Evolutionary conservation across 208 protist species (phyloP).

Genomic region (Acanthamoeba culbertsoni): DNA sequence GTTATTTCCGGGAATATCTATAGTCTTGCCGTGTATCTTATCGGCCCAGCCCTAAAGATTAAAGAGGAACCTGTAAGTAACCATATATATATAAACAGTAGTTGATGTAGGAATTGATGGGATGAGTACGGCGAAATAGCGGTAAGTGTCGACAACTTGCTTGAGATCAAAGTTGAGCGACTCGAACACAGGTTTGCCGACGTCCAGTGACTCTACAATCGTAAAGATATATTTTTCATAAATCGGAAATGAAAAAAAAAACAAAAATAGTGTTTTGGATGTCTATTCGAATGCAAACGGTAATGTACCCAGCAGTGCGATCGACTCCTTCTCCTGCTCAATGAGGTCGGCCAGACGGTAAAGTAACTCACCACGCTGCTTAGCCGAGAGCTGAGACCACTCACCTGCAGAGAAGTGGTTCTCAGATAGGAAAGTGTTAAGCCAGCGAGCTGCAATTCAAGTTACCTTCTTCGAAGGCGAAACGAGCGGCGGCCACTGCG

Average conservation of each 20-base stretch:
- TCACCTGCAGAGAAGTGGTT: too few relatives aligned
- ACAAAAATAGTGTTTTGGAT: neutral
- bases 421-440: too few relatives aligned
- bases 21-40: constrained; percentile 25
- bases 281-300: neutral
- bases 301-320: neutral
- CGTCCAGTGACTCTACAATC: neutral
- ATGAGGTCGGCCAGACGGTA: constrained; percentile 35
- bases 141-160: constrained; percentile 8
- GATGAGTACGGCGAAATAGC: constrained; percentile 13
- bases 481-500: neutral
- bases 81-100: neutral
- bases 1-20: neutral
- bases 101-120: neutral
- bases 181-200: neutral
- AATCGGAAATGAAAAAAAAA: neutral
- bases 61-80: neutral
- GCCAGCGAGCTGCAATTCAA: too few relatives aligned
- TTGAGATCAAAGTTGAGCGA: constrained; percentile 34
- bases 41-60: constrained; percentile 23
- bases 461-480: neutral
- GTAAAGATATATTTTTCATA: neutral
- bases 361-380: constrained; percentile 5
- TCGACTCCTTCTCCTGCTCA: neutral
- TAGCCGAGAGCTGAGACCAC: neutral